Evolutionary conservation across 805 yeast species (phyloP).

Genomic region (Barnettozyma vustinii): DNA sequence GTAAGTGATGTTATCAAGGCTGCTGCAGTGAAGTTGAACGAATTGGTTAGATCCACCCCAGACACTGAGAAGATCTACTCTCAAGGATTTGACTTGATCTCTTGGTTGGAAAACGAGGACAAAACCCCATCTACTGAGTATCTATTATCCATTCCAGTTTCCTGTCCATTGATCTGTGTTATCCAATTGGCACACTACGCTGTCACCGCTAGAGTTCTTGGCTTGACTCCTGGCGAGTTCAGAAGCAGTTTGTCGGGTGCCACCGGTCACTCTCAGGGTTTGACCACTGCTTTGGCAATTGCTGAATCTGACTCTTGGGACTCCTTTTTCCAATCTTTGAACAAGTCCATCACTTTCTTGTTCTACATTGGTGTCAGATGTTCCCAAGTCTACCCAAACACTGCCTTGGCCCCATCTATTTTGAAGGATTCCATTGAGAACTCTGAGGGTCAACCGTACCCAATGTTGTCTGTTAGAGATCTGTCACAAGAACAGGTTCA

Average conservation of each 20-base stretch:
- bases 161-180: constrained; percentile 95
- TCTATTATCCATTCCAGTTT: constrained; percentile 83
- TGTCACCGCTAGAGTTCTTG: constrained; percentile 77
- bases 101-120: constrained; percentile 83
- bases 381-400: constrained; percentile 84
- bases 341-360: constrained; percentile 76
- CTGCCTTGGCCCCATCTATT: constrained; percentile 90
- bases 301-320: constrained; percentile 84
- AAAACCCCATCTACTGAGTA: constrained; percentile 87
- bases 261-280: constrained; percentile 88
- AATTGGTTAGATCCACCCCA: constrained; percentile 62
- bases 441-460: constrained; percentile 95
- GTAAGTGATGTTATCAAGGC: constrained; percentile 64
- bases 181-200: constrained; percentile 93
- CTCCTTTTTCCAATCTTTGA: constrained; percentile 63
- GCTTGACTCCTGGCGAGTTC: constrained; percentile 85
- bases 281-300: constrained; percentile 88
- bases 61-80: constrained; percentile 86
- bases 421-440: constrained; percentile 87
- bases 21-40: constrained; percentile 62
- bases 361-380: constrained; percentile 94
- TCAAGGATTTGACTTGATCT: constrained; percentile 83
- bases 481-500: constrained; percentile 77
- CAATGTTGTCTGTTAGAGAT: constrained; percentile 94
- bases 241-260: constrained; percentile 64